phyloP scores from a whole-genome alignment of 2,329 filamentous ascomycete genomes.

The Fusarium sp. region DNA sequence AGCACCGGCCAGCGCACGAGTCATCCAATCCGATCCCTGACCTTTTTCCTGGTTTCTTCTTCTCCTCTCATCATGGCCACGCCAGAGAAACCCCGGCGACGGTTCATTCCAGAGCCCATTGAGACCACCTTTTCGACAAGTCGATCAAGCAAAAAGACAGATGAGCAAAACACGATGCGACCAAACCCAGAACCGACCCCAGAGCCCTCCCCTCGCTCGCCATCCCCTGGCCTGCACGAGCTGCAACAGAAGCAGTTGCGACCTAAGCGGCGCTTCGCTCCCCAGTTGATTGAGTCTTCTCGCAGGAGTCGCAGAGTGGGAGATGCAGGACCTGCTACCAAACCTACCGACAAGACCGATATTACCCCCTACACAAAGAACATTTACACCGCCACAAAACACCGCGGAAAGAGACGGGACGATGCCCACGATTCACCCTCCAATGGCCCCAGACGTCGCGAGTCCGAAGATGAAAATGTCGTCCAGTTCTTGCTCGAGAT shows the following conservation, averaged over 20 bases:
- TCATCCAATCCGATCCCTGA: conserved; percentile 24
- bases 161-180: conserved; percentile 51
- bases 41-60: conserved; percentile 47
- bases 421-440: conserved; percentile 23
- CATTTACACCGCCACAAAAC: conserved; percentile 64
- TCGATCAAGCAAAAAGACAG: conserved; percentile 56
- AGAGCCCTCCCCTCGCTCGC: conserved; percentile 64
- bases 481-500: conserved; percentile 82
- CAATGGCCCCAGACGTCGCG: conserved; percentile 59
- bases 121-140: conserved; percentile 76
- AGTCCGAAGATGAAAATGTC: conserved; percentile 80
- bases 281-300: conserved; percentile 84
- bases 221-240: conserved; percentile 58
- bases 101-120: conserved; percentile 76
- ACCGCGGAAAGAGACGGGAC: conserved; percentile 51
- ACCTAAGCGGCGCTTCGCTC: conserved; percentile 71
- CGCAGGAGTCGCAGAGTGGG: conserved; percentile 76
- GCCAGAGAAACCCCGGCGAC: conserved; percentile 61
- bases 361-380: conserved; percentile 73
- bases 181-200: conserved; percentile 70
- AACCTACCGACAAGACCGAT: conserved; percentile 77
- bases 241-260: conserved; percentile 55
- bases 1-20: conserved; percentile 29
- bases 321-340: conserved; percentile 71
- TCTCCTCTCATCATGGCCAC: conserved; percentile 56